These are phyloP conservation scores for Amborella trichopoda DNA, from an alignment of 164 flowering plant genomes.

Conservation along the genomic window DNA sequence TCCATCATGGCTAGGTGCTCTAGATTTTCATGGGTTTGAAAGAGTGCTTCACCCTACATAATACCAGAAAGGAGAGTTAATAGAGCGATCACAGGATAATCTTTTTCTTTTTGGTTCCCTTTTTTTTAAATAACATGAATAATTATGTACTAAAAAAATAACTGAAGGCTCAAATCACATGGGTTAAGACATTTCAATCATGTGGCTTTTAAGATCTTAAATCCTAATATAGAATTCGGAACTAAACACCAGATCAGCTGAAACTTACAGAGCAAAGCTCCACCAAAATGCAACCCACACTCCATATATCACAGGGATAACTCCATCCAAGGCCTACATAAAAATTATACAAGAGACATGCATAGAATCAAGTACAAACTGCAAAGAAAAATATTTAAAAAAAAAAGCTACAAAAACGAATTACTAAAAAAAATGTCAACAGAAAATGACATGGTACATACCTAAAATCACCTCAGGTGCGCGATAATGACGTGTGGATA, in stretches of 20 bases:
- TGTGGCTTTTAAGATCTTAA: too few species aligned
- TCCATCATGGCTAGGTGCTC: constrained; percentile 88
- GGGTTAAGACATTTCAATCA: too few species aligned
- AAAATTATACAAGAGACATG: not conserved
- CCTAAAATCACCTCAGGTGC: constrained; percentile 91
- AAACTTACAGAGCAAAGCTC: constrained; percentile 63
- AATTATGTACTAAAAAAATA: too few species aligned
- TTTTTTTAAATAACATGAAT: not conserved
- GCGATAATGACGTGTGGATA: constrained; percentile 76
- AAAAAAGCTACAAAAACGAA: too few species aligned
- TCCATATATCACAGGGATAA: constrained; percentile 80
- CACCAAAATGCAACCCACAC: constrained; percentile 70
- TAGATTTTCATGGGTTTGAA: constrained; percentile 68
- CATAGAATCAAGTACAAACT: too few species aligned
- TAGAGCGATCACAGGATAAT: not conserved
- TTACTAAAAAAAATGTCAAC: too few species aligned
- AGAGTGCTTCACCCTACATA: constrained; percentile 64
- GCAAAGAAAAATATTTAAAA: too few species aligned
- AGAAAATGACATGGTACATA: constrained; percentile 9
- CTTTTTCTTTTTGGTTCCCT: not conserved
- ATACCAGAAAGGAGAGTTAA: not conserved
- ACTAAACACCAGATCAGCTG: too few species aligned
- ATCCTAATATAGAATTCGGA: too few species aligned
- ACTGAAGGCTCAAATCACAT: too few species aligned
- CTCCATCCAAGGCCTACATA: constrained; percentile 72